A percentile compares a stretch with the other conserved stretches of the same genome.
Conservation (phyloP, 768 basidiomycete species). For the Boletus coccyginus region DNA sequence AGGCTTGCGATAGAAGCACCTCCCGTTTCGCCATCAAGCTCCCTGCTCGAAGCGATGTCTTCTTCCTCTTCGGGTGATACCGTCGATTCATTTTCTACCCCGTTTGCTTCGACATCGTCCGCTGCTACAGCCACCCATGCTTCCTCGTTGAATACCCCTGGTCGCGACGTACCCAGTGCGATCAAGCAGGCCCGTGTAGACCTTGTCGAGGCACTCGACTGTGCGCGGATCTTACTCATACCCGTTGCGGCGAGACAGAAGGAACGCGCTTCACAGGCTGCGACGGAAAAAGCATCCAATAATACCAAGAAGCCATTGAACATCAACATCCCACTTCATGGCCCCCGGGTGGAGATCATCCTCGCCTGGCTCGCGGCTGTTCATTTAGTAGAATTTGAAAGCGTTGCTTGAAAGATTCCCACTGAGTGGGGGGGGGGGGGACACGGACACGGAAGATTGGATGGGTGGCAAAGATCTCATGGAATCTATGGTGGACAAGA, state of each 20-base stretch:
- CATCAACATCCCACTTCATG: slow-evolving; percentile 82
- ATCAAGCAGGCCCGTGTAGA: slow-evolving; percentile 30
- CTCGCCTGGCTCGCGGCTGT: slow-evolving; percentile 85
- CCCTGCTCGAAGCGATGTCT: slow-evolving; percentile 24
- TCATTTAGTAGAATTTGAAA: slow-evolving; percentile 71
- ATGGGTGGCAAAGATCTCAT: slow-evolving; percentile 10
- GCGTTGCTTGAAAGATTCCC: slow-evolving; percentile 19
- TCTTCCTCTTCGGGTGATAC: slow-evolving; percentile 24
- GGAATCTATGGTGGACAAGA: slow-evolving; percentile 11
- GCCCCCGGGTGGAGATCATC: slow-evolving; percentile 81
- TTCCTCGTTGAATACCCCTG: slow-evolving; percentile 25
- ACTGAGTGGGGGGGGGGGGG: neutral
- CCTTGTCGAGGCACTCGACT: slow-evolving; percentile 59
- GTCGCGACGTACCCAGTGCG: slow-evolving; percentile 16
- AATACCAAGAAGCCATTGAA: slow-evolving; percentile 49
- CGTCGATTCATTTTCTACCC: slow-evolving; percentile 8
- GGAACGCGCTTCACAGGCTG: slow-evolving; percentile 52
- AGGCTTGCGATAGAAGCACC: slow-evolving; percentile 43
- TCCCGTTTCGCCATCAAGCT: slow-evolving; percentile 23
- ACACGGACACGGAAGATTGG: neutral
- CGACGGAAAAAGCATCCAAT: slow-evolving; percentile 43
- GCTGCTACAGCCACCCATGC: slow-evolving; percentile 11
- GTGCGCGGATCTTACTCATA: slow-evolving; percentile 66
- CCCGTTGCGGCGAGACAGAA: slow-evolving; percentile 66
- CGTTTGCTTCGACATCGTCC: slow-evolving; percentile 25